Conservation (phyloP, 1,139 yeast genomes). For the Zygoascus hellenicus region DNA sequence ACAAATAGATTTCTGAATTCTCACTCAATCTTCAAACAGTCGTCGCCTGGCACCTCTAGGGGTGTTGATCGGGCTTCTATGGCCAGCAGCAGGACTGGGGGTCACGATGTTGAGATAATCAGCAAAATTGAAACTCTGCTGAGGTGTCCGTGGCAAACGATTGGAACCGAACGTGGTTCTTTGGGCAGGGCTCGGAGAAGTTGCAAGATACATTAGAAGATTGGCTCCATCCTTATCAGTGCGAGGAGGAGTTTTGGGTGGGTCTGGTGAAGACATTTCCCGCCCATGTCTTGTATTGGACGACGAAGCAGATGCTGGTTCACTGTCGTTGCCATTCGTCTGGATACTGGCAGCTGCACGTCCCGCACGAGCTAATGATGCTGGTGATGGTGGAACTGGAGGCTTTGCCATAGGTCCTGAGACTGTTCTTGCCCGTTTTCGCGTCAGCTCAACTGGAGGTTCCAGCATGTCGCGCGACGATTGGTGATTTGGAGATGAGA, state of each 20-base stretch:
- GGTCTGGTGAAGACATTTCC: constrained; percentile 9
- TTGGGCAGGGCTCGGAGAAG: constrained; percentile 72
- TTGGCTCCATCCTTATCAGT: constrained; percentile 76
- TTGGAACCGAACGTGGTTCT: constrained; percentile 17
- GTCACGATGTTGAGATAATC: constrained; percentile 76
- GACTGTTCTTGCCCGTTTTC: constrained; percentile 9
- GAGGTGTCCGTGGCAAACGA: constrained; percentile 32
- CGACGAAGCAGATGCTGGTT: not conserved
- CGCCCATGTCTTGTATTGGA: not conserved
- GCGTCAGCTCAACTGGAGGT: constrained; percentile 10
- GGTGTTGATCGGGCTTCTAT: constrained; percentile 12
- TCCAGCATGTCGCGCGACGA: constrained; percentile 5
- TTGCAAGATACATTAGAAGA: constrained; percentile 71
- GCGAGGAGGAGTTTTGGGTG: constrained; percentile 21
- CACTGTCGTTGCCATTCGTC: not conserved
- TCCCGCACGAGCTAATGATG: not conserved
- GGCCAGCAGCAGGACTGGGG: constrained; percentile 50
- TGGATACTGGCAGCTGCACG: not conserved
- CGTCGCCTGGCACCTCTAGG: constrained; percentile 13
- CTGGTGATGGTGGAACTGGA: not conserved
- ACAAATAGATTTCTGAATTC: no score
- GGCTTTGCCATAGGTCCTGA: not conserved
- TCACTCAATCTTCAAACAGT: constrained; percentile 6
- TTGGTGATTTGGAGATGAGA: constrained; percentile 7
- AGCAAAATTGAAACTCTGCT: constrained; percentile 69